phyloP scores from a whole-genome alignment of 371 early-diverging fungal genomes.

The Rhizomucor pusillus region DNA sequence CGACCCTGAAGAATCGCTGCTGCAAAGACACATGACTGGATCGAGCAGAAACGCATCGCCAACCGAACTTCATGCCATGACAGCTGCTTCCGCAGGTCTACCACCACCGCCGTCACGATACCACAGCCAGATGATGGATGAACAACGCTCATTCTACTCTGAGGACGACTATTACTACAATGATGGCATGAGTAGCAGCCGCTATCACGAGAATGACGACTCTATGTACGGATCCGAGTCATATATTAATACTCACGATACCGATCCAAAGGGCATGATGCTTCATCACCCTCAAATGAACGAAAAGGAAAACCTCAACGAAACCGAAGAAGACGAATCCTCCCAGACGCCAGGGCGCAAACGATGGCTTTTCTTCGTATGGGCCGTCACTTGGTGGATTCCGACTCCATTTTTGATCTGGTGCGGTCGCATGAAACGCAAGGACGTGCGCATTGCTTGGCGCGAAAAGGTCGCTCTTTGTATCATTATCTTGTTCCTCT shows the following conservation, averaged over 20 bases:
- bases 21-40: constrained; percentile 6
- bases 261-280: constrained; percentile 11
- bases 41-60: constrained; percentile 17
- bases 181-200: constrained; percentile 6
- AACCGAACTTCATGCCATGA: constrained; percentile 6
- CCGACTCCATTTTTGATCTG: constrained; percentile 63
- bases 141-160: constrained; percentile 68
- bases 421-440: constrained; percentile 77
- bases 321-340: constrained; percentile 43
- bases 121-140: constrained; percentile 25
- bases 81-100: constrained; percentile 32
- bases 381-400: constrained; percentile 88
- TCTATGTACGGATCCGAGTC: constrained; percentile 13
- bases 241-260: constrained; percentile 3
- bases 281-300: constrained; percentile 7
- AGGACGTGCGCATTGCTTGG: constrained; percentile 92
- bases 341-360: constrained; percentile 45
- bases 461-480: constrained; percentile 95
- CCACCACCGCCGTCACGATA: constrained; percentile 22
- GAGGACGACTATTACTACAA: constrained; percentile 55
- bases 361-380: constrained; percentile 83
- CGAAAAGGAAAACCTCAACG: constrained; percentile 35
- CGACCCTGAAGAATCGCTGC: constrained; percentile 10
- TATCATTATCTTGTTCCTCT: constrained; percentile 79
- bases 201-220: constrained; percentile 9